Conservation (phyloP, 2,329 filamentous ascomycete genomes). For the Penicillium sp. region DNA sequence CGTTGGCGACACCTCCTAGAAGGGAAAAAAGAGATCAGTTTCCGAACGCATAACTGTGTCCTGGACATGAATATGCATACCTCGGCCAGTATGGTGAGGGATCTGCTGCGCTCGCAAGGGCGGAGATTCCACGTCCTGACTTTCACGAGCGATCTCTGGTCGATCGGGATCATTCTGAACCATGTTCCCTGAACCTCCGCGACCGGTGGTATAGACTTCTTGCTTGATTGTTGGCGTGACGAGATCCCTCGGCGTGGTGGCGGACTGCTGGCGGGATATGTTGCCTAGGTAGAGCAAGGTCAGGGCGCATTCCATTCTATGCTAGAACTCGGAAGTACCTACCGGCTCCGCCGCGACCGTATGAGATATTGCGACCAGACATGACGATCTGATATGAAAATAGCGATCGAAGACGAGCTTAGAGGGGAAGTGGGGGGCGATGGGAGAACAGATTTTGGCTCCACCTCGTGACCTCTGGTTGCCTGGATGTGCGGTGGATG, state of each 20-base stretch:
- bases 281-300: conserved; percentile 53
- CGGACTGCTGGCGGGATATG: conserved; percentile 57
- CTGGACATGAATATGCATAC: conserved; percentile 29
- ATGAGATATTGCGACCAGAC: conserved; percentile 51
- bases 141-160: conserved; percentile 68
- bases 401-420: not conserved
- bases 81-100: conserved; percentile 45
- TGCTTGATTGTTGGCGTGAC: conserved; percentile 81
- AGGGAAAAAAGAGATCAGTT: not conserved
- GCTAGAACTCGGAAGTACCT: conserved; percentile 19
- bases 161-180: conserved; percentile 69
- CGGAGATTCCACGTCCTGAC: conserved; percentile 75
- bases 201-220: conserved; percentile 82
- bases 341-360: conserved; percentile 77
- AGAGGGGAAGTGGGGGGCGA: not conserved
- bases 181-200: conserved; percentile 89
- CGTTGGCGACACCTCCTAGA: conserved; percentile 39
- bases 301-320: not conserved
- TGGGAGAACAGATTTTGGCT: conserved; percentile 13
- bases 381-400: conserved; percentile 7
- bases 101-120: conserved; percentile 40
- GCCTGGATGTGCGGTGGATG: not conserved
- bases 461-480: conserved; percentile 4
- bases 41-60: not conserved
- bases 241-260: conserved; percentile 63